Conservation (phyloP, 2,329 filamentous ascomycete species). For the Dactylellina sp. region DNA sequence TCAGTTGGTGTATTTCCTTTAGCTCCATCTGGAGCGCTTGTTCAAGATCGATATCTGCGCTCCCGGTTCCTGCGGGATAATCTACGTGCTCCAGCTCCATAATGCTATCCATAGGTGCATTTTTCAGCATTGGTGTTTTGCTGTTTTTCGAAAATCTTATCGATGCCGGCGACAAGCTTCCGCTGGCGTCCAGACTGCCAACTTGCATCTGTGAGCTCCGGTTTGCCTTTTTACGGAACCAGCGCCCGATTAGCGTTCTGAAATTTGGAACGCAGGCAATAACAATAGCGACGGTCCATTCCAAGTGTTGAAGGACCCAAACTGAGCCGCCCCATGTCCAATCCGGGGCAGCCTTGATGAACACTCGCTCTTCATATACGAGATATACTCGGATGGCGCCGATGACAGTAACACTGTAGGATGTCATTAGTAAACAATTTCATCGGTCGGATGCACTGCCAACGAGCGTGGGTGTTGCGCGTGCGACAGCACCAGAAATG, state of each 20-base stretch:
- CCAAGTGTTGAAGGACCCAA: constrained; percentile 52
- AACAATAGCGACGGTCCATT: constrained; percentile 51
- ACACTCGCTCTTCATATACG: constrained; percentile 54
- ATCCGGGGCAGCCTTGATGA: constrained; percentile 47
- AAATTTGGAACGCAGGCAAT: constrained; percentile 54
- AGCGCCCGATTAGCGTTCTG: constrained; percentile 42
- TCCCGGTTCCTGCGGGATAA: constrained; percentile 50
- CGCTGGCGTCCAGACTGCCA: constrained; percentile 34
- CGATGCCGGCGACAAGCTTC: constrained; percentile 51
- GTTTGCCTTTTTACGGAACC: constrained; percentile 22
- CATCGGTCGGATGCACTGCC: too few species aligned
- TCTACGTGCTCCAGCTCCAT: constrained; percentile 54
- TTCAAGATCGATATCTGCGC: constrained; percentile 53
- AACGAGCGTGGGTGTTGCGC: too few species aligned
- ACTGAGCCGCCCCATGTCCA: constrained; percentile 55
- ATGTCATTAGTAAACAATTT: neutral
- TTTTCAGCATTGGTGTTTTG: constrained; percentile 52
- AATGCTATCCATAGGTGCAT: constrained; percentile 53
- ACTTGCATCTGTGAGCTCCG: constrained; percentile 31
- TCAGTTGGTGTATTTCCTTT: constrained; percentile 49
- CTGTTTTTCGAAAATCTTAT: constrained; percentile 55
- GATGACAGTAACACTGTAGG: constrained; percentile 43
- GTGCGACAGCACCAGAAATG: too few species aligned
- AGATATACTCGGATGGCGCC: constrained; percentile 52
- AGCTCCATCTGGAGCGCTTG: constrained; percentile 48